A percentile compares a stretch with the other conserved stretches of the same genome.
Evolutionary conservation across 2,329 filamentous ascomycete genomes (phyloP).

Genomic region (Rhynchosporium secalis): DNA sequence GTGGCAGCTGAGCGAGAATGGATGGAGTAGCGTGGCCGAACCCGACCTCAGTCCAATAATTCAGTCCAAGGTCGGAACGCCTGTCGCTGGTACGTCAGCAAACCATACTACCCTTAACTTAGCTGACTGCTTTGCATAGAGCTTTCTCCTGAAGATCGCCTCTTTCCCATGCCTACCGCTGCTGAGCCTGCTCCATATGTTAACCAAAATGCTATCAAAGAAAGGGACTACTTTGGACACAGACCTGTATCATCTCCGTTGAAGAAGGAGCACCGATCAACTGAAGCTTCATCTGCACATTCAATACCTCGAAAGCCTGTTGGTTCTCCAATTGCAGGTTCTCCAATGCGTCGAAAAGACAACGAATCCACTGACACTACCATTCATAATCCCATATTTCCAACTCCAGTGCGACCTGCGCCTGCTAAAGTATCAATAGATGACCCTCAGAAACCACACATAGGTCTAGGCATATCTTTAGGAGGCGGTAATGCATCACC

Average conservation of each 20-base stretch:
- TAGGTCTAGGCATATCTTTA: background rate
- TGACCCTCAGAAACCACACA: background rate
- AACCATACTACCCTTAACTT: background rate
- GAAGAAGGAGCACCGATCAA: slow-evolving; percentile 12
- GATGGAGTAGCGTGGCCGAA: slow-evolving; percentile 43
- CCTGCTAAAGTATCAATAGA: background rate
- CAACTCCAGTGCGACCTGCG: slow-evolving; percentile 4
- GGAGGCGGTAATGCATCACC: background rate
- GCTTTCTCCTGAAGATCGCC: slow-evolving; percentile 21
- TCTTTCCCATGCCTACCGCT: slow-evolving; percentile 28
- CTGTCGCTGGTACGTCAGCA: slow-evolving; percentile 22
- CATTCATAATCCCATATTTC: slow-evolving; percentile 32
- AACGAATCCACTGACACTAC: slow-evolving; percentile 43
- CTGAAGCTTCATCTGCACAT: background rate
- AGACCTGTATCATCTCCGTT: slow-evolving; percentile 20
- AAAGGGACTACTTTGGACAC: slow-evolving; percentile 26
- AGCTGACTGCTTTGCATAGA: slow-evolving; percentile 18
- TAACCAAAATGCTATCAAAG: slow-evolving; percentile 6
- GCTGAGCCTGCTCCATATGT: slow-evolving; percentile 21
- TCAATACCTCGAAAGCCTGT: slow-evolving; percentile 23
- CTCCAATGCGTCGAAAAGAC: slow-evolving; percentile 17
- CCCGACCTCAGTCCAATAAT: slow-evolving; percentile 43
- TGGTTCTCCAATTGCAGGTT: slow-evolving; percentile 20
- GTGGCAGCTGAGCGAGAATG: slow-evolving; percentile 40
- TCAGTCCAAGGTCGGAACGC: slow-evolving; percentile 25